Base-by-base conservation (phyloP, 345 rosid genomes). In the Euphorbia lathyris region DNA sequence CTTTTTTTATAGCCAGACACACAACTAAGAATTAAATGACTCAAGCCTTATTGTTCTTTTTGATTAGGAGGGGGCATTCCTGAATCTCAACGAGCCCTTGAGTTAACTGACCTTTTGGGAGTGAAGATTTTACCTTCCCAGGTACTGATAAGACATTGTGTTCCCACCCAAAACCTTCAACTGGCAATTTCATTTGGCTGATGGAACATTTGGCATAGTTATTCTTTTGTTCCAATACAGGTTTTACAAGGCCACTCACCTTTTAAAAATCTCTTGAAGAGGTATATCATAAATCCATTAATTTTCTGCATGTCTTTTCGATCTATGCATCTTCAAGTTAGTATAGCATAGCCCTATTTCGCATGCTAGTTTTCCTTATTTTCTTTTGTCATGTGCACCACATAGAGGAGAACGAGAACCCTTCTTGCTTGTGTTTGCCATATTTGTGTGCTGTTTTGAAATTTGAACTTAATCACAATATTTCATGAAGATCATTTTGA, bases 211-310 rank as follows among this genome's bases (percentile, higher is more conserved):
- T 59, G 70, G 78, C 66, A 27, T 76, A 62, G 79, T 68, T 48
- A 43, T 62, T 62, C 58, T 45, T 50, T 69, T 58, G 66, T 74
- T 58, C 62, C 63, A 70, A 23, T 69, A 63, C 74, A 85, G 88
- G 75, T 85, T 74, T 77, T 80, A 67, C 84, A 82, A 32, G 88
- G 88, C 20, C 88, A 82, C 58, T 74, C 84, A 0, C 75, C 88
- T 57, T 85, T 82, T 34, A 82, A 73, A 69, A 76, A 68, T 72
- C 76, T 84, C 57, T 56, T 80, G 75, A 63, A 74, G 43, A 80
- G 83, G 83, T 80, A 64, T 27, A 25, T 25, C 20, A 50, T 56
- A 9, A 22, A 27, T 29, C 50, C 26, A 45, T 58, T 20, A 63
- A 51, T 63, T 65, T 66, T 42, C 42, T 27, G 27, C n/a, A n/a